Evolutionary conservation across 805 yeast species (phyloP).

Genomic region (Kodamaea kakaduensis): DNA sequence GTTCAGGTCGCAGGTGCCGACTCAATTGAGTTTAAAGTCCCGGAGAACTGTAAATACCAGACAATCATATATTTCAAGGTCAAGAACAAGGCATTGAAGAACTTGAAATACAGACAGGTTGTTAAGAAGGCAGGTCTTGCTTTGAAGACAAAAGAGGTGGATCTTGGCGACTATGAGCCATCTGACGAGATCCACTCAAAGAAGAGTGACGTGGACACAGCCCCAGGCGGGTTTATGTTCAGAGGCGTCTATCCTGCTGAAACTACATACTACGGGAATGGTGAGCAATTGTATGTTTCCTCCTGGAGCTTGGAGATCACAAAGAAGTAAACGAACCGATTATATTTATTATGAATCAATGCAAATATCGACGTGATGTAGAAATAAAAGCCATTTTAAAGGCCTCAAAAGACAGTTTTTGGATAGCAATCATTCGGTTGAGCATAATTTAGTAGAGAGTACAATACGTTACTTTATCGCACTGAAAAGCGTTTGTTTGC

Average conservation of each 20-base stretch:
- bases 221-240: constrained; percentile 38
- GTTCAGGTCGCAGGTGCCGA: constrained; percentile 26
- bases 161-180: constrained; percentile 32
- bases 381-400: too few relatives aligned
- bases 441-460: too few relatives aligned
- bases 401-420: too few relatives aligned
- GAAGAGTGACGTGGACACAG: constrained; percentile 29
- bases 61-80: constrained; percentile 33
- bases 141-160: constrained; percentile 26
- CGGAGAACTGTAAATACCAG: constrained; percentile 34
- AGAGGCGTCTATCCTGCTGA: constrained; percentile 32
- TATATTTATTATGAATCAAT: too few relatives aligned
- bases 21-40: constrained; percentile 26
- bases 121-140: constrained; percentile 34
- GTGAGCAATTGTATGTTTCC: constrained; percentile 22
- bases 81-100: constrained; percentile 22
- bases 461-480: not conserved
- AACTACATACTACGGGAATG: constrained; percentile 33
- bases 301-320: constrained; percentile 37
- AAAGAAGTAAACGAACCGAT: constrained; percentile 18
- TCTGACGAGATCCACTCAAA: constrained; percentile 30
- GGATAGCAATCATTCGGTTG: too few relatives aligned
- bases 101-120: constrained; percentile 33
- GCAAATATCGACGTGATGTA: too few relatives aligned
- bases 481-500: not conserved